Base-by-base conservation (phyloP, 805 yeast species). In the Barnettozyma vustinii region DNA sequence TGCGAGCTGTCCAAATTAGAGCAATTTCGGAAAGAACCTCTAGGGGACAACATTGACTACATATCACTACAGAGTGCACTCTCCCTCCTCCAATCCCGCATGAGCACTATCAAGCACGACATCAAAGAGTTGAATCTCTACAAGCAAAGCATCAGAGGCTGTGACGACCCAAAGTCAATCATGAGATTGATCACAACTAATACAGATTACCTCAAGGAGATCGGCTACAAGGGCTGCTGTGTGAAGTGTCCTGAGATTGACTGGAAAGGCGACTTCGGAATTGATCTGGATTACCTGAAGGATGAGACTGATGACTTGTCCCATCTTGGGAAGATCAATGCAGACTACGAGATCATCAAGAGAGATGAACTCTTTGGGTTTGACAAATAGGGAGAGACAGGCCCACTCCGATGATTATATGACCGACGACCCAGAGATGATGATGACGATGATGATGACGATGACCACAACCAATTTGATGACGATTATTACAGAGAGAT, bases 311-410 rank as follows among this genome's bases (percentile, higher is more conserved):
- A 48, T 20, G 37, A 48, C 20, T 47, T 46, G 4, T 45, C 37
- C 26, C 49, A 47, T 39, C 44, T 54, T 26, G 55, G 53, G 13
- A 51, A 46, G 25, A 55, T 61, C 44, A 56, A 57, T 46, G 63
- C 56, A 19, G 51, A 49, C 25, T 61, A 61, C 43, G 63, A 61
- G 44, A 57, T 61, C 37, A 51, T 60, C 41, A 61, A 57, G 42
- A 53, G 60, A 26, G 65, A 61, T 41, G 45, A 49, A 27, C 51
- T 61, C 19, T 57, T 59, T 46, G 30, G 35, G 19, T 48, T 39
- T 19, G 33, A 40, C 23, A 48, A 45, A 51, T 23, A 37, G 39
- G 16, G 16, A 30, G 33, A 13, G 15, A 30, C 33, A 9, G 4
- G 16, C n/a, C 2, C 16, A 13, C 33, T 30, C 25, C 7, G 25